phyloP scores from a whole-genome alignment of 208 protist species.

The Trypanosoma melophagium region DNA sequence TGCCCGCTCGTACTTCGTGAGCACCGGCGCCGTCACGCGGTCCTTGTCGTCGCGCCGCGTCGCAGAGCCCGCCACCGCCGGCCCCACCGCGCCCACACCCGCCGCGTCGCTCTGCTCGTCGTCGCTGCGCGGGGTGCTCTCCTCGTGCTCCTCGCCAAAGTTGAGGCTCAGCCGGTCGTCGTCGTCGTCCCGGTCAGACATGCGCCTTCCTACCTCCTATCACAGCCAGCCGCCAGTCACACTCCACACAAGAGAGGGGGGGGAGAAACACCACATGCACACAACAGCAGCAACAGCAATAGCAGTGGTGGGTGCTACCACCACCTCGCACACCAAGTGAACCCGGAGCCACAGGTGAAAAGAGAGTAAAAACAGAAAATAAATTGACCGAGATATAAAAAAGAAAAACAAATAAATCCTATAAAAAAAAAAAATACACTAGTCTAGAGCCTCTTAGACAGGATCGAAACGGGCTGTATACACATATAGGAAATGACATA shows the following conservation, averaged over 20 bases:
- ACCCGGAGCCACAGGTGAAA: no score
- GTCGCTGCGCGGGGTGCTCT: conserved; percentile 23
- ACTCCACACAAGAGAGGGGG: not conserved
- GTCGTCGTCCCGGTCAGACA: conserved; percentile 32
- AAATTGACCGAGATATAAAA: no score
- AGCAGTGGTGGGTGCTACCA: no score
- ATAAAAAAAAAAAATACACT: no score
- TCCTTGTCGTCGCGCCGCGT: conserved; percentile 44
- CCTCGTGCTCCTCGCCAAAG: conserved; percentile 44
- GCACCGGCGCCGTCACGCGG: conserved; percentile 94
- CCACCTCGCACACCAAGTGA: no score
- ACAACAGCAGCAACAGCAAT: no score
- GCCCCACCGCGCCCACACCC: conserved; percentile 54
- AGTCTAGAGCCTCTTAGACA: no score
- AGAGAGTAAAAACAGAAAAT: no score
- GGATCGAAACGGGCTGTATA: no score
- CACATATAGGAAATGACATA: no score
- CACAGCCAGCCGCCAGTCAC: not conserved
- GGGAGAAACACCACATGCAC: no score
- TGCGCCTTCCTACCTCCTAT: conserved; percentile 13
- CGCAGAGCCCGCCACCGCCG: conserved; percentile 43
- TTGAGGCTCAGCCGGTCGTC: conserved; percentile 28
- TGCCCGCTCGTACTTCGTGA: conserved; percentile 99
- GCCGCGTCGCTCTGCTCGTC: conserved; percentile 27
- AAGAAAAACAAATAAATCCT: no score